A percentile compares a stretch with the other conserved stretches of the same genome.
phyloP scores from a whole-genome alignment of 805 yeast species.

The Maudiozyma saulgeensis region DNA sequence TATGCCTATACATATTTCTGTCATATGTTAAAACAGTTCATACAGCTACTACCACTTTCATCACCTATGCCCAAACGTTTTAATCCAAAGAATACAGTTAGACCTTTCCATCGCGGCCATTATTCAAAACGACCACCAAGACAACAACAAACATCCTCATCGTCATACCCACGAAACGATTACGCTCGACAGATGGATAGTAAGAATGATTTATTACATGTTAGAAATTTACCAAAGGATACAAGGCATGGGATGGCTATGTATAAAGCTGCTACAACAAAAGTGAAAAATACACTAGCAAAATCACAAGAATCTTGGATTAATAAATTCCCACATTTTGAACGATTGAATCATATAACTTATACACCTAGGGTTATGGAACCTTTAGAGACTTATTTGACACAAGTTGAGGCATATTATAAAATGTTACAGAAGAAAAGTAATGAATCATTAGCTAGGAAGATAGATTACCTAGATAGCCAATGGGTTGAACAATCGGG shows the following conservation, averaged over 20 bases:
- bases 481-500: slow-evolving; percentile 2
- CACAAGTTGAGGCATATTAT: slow-evolving; percentile 4
- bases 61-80: slow-evolving; percentile 1
- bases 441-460: slow-evolving; percentile 5
- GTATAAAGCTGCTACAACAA: slow-evolving; percentile 3
- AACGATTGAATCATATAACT: slow-evolving; percentile 5
- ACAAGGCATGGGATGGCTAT: slow-evolving; percentile 4
- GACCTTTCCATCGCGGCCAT: not conserved
- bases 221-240: slow-evolving; percentile 7
- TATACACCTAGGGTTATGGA: slow-evolving; percentile 1
- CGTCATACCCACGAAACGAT: not conserved
- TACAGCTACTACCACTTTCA: not conserved
- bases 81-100: slow-evolving; percentile 3
- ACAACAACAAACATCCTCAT: not conserved
- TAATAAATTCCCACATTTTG: slow-evolving; percentile 12
- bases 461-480: slow-evolving; percentile 4
- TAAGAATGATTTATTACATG: slow-evolving; percentile 3
- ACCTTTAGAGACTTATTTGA: slow-evolving; percentile 8
- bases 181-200: not conserved
- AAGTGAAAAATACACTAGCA: not conserved
- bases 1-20: not conserved
- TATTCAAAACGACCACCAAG: not conserved
- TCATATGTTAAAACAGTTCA: not conserved
- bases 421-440: slow-evolving; percentile 4
- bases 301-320: slow-evolving; percentile 11